These are phyloP conservation scores for Boletus fagicola DNA, from an alignment of 768 basidiomycete genomes.

Conservation along the genomic window DNA sequence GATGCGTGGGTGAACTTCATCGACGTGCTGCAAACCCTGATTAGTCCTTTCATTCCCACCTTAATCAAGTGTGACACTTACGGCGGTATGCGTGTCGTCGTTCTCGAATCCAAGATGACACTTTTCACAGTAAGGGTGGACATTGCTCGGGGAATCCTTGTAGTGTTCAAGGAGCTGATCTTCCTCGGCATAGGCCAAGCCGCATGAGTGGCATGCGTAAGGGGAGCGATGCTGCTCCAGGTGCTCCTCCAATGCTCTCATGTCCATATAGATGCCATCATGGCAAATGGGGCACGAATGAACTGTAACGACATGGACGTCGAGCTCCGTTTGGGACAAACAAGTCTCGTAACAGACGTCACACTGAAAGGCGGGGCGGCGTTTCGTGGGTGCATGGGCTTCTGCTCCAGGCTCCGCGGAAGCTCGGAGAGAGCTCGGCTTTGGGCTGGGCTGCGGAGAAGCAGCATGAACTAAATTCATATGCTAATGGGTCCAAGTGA, in stretches of 20 bases:
- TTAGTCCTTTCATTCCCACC: slow-evolving; percentile 1
- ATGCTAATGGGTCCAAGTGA: slow-evolving; percentile 22
- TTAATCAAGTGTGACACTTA: slow-evolving; percentile 15
- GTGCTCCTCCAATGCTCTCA: slow-evolving; percentile 26
- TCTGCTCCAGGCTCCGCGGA: slow-evolving; percentile 9
- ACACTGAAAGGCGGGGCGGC: slow-evolving; percentile 15
- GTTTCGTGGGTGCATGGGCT: background rate
- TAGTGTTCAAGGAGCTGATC: slow-evolving; percentile 42
- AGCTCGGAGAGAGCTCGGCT: slow-evolving; percentile 10
- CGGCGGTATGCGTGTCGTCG: slow-evolving; percentile 27
- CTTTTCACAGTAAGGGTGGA: slow-evolving; percentile 37
- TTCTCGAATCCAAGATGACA: slow-evolving; percentile 39
- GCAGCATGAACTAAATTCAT: slow-evolving; percentile 11
- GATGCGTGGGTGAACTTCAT: slow-evolving; percentile 36
- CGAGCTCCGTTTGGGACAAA: slow-evolving; percentile 25
- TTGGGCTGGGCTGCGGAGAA: slow-evolving; percentile 15
- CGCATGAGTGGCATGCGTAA: slow-evolving; percentile 26
- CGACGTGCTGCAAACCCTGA: slow-evolving; percentile 36
- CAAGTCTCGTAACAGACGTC: slow-evolving; percentile 25
- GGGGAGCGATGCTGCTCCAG: slow-evolving; percentile 31
- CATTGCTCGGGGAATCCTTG: slow-evolving; percentile 30
- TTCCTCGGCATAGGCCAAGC: slow-evolving; percentile 28
- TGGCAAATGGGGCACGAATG: slow-evolving; percentile 35
- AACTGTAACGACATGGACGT: slow-evolving; percentile 30
- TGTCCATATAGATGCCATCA: slow-evolving; percentile 31